Conservation (phyloP, 1,139 yeast species). For the Suhomyces bolitotheri region DNA sequence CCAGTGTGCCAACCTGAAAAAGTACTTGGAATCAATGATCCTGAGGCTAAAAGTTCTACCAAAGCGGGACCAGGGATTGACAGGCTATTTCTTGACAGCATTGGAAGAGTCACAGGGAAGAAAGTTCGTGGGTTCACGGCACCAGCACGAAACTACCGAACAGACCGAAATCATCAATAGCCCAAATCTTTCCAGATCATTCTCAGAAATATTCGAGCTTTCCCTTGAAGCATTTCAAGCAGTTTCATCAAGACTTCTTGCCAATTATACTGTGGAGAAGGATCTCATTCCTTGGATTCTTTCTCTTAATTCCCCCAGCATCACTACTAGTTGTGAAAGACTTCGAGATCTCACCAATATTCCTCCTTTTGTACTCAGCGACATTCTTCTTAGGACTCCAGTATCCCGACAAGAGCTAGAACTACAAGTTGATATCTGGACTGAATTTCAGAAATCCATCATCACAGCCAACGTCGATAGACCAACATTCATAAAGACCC, state of each 20-base stretch:
- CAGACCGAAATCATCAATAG: neutral
- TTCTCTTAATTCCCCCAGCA: conserved; percentile 27
- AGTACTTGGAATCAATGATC: conserved; percentile 1
- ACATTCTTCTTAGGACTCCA: conserved; percentile 40
- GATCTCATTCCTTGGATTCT: conserved; percentile 32
- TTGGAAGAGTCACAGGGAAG: neutral
- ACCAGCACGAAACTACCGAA: neutral
- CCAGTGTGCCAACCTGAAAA: neutral
- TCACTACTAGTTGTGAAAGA: conserved; percentile 30
- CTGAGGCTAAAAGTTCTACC: neutral
- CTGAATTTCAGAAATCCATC: conserved; percentile 20
- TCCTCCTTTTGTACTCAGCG: conserved; percentile 39
- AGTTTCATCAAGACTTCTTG: conserved; percentile 7
- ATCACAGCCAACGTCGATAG: conserved; percentile 20
- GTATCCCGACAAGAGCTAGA: conserved; percentile 31
- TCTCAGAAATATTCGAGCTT: neutral
- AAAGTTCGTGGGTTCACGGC: neutral
- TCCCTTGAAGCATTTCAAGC: conserved; percentile 6
- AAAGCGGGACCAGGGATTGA: neutral
- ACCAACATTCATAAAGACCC: conserved; percentile 20
- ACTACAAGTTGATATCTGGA: conserved; percentile 43
- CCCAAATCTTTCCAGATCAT: too few relatives aligned
- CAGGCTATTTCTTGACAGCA: neutral
- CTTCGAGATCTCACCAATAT: conserved; percentile 29
- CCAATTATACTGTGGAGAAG: conserved; percentile 3